A percentile compares a stretch with the other conserved stretches of the same genome.
Evolutionary conservation across 805 yeast species (phyloP).

Genomic region (Wickerhamomyces hampshirensis): DNA sequence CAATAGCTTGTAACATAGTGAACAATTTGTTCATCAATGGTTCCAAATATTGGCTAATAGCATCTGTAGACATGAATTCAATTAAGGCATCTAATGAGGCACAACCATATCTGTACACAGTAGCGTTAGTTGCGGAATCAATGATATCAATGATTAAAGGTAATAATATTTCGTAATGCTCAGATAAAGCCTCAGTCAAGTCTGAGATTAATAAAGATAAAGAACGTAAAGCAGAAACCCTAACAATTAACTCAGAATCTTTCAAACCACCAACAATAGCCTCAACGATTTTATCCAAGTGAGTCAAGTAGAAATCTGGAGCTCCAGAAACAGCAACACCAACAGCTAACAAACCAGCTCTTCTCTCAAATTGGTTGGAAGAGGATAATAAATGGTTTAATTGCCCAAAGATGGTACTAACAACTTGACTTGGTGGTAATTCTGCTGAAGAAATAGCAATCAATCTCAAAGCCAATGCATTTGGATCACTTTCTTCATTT

Average conservation of each 20-base stretch:
- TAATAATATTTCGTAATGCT: slow-evolving; percentile 73
- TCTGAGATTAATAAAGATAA: slow-evolving; percentile 75
- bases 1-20: slow-evolving; percentile 73
- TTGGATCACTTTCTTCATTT: slow-evolving; percentile 84
- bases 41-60: slow-evolving; percentile 74
- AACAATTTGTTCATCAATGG: slow-evolving; percentile 88
- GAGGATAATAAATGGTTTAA: slow-evolving; percentile 55
- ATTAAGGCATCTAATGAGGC: slow-evolving; percentile 86
- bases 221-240: slow-evolving; percentile 81
- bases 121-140: slow-evolving; percentile 77
- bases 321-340: slow-evolving; percentile 89
- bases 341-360: slow-evolving; percentile 80
- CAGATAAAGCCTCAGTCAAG: slow-evolving; percentile 80
- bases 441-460: slow-evolving; percentile 74
- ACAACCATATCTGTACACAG: slow-evolving; percentile 87
- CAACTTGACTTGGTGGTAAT: slow-evolving; percentile 90
- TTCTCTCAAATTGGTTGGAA: slow-evolving; percentile 68
- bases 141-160: slow-evolving; percentile 85
- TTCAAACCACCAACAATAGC: slow-evolving; percentile 71
- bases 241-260: slow-evolving; percentile 69
- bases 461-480: slow-evolving; percentile 72
- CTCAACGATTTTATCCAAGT: slow-evolving; percentile 68
- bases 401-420: slow-evolving; percentile 69
- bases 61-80: slow-evolving; percentile 87
- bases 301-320: slow-evolving; percentile 83